Evolutionary conservation across 768 basidiomycete species (phyloP).

Genomic region (Auriscalpium orientale): DNA sequence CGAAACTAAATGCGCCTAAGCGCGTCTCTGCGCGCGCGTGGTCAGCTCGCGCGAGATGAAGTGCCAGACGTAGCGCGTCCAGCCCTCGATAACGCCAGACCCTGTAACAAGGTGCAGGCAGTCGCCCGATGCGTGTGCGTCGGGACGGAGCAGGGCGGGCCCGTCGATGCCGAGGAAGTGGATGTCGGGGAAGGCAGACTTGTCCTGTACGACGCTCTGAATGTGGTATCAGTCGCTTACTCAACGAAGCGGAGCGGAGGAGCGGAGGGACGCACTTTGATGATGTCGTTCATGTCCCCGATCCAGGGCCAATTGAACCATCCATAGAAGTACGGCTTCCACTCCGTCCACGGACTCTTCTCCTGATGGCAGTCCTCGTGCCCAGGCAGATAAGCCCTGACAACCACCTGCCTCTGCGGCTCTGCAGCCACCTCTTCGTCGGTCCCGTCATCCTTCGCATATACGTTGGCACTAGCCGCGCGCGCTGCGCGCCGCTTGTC

Average conservation of each 20-base stretch:
- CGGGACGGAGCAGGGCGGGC: slow-evolving; percentile 55
- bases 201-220: too few relatives aligned
- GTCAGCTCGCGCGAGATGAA: slow-evolving; percentile 33
- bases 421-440: not conserved
- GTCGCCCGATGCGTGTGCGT: slow-evolving; percentile 43
- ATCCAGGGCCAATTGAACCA: slow-evolving; percentile 68
- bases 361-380: slow-evolving; percentile 57
- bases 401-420: slow-evolving; percentile 38
- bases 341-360: slow-evolving; percentile 37
- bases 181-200: slow-evolving; percentile 39
- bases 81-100: slow-evolving; percentile 41
- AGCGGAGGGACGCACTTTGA: too few relatives aligned
- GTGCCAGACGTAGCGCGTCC: slow-evolving; percentile 47
- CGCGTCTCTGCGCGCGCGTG: too few relatives aligned
- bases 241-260: too few relatives aligned
- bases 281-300: slow-evolving; percentile 39
- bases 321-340: slow-evolving; percentile 35
- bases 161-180: slow-evolving; percentile 55
- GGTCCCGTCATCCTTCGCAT: slow-evolving; percentile 16
- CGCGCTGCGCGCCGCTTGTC: slow-evolving; percentile 19
- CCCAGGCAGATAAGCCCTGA: slow-evolving; percentile 55
- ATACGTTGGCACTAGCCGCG: slow-evolving; percentile 4
- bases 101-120: slow-evolving; percentile 42
- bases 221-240: too few relatives aligned
- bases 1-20: too few relatives aligned